Evolutionary conservation across 176 grass and related monocot species (phyloP).

Genomic region (Metroxylon sagu): DNA sequence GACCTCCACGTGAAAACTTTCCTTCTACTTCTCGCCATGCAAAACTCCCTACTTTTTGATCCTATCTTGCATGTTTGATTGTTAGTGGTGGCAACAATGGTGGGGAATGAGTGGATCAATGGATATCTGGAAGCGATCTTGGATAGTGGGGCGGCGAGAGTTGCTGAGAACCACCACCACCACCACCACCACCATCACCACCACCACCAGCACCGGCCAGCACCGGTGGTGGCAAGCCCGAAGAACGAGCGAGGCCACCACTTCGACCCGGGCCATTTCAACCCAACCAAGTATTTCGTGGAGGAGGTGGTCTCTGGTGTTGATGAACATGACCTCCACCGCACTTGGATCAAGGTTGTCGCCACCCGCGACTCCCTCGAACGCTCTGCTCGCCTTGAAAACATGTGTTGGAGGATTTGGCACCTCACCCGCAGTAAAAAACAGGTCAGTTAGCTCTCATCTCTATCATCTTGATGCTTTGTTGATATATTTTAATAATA

Average conservation of each 20-base stretch:
- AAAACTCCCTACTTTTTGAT: too few relatives aligned
- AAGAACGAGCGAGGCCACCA: constrained; percentile 23
- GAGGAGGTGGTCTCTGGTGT: constrained; percentile 76
- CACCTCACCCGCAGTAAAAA: constrained; percentile 86
- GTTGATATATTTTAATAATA: too few relatives aligned
- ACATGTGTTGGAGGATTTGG: constrained; percentile 91
- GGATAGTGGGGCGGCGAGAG: constrained; percentile 8
- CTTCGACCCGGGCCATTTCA: constrained; percentile 33
- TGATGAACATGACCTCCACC: constrained; percentile 72
- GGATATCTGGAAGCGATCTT: constrained; percentile 25
- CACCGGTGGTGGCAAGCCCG: constrained; percentile 38
- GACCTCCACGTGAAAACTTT: too few relatives aligned
- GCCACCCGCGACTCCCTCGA: constrained; percentile 59
- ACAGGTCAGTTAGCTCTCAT: constrained; percentile 23
- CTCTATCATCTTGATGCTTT: not conserved
- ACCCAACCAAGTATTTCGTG: constrained; percentile 65
- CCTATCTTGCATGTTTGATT: too few relatives aligned
- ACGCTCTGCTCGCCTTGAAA: constrained; percentile 62
- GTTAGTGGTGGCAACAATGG: constrained; percentile 26
- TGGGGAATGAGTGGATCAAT: constrained; percentile 84
- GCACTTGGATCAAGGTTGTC: constrained; percentile 57
- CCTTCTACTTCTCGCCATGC: too few relatives aligned
- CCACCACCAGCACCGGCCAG: not conserved
- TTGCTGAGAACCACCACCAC: too few relatives aligned
- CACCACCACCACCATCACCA: too few relatives aligned